Conservation (phyloP, 2,329 filamentous ascomycete species). For the Thyridium curvatum region DNA sequence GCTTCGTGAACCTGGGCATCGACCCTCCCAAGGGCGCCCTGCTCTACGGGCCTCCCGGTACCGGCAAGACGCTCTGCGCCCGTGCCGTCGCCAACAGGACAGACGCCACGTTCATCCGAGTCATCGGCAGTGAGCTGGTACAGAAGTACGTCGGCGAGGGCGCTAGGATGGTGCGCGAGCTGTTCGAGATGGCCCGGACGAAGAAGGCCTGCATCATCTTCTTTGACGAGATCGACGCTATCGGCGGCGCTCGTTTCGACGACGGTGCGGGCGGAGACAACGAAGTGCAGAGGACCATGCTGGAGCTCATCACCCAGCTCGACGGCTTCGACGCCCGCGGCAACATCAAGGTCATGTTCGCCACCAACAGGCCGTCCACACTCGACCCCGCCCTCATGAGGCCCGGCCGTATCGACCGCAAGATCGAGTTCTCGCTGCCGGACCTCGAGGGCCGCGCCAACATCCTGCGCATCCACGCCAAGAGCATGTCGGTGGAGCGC, state of each 20-base stretch:
- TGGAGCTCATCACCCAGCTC: conserved; percentile 95
- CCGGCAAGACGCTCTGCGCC: conserved; percentile 97
- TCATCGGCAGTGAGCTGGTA: conserved; percentile 95
- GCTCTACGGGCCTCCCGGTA: conserved; percentile 93
- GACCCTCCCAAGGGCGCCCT: conserved; percentile 96
- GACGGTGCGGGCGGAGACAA: conserved; percentile 94
- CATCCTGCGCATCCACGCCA: conserved; percentile 96
- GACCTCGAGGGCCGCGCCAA: conserved; percentile 97
- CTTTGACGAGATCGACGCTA: conserved; percentile 98
- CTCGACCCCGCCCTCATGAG: conserved; percentile 93
- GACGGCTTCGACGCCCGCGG: conserved; percentile 98
- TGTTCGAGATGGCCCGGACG: conserved; percentile 98
- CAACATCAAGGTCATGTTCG: conserved; percentile 99
- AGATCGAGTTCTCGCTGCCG: conserved; percentile 97
- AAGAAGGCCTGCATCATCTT: conserved; percentile 99
- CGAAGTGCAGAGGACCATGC: conserved; percentile 96
- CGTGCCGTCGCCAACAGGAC: conserved; percentile 96
- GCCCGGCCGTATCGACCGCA: conserved; percentile 95
- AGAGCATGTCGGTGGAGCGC: conserved; percentile 98
- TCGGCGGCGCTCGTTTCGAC: conserved; percentile 97
- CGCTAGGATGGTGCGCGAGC: conserved; percentile 94
- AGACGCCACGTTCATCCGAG: conserved; percentile 96
- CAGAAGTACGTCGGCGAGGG: conserved; percentile 99
- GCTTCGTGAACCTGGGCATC: conserved; percentile 97
- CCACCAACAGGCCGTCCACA: conserved; percentile 99